Evolutionary conservation across 441 rosid species (phyloP), one percentile per base, ranked within the genome.

Genomic region (Jatropha podagrica): DNA sequence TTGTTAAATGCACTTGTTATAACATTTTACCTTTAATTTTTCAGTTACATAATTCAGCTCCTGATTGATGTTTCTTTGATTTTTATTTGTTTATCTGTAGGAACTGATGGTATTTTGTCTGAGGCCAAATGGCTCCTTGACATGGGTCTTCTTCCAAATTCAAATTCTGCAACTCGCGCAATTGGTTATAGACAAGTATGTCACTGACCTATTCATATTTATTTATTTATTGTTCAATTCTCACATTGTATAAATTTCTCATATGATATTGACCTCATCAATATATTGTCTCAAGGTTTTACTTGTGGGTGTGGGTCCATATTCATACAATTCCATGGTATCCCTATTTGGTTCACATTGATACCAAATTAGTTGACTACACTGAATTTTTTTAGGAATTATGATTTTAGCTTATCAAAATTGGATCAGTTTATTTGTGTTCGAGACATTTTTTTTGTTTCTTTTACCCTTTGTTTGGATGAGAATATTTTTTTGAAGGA

Each of bases 81-180:
- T 73, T 72, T 64, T 55, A 68, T 79, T 67, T 2, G 51, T 67
- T 73, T 78, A 60, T 60, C 18, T 52, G 72, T 70, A 90, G 97
- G 91, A 75, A 52, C 76, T 8, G 82, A 84, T 73, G 94, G 98
- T 46, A 78, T 95, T 78, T 86, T 95, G 83, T 74, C 90, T 0
- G 97, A 95, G 86, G 98, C 98, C 59, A 87, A 75, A 78, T 86
- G 92, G 93, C 97, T 92, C 81, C 93, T 95, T 65, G 91, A 92
- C 72, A 59, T 51, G 51, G 96, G 97, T 78, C 91, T 92, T 74
- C 92, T 84, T 76, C 99, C 99, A 71, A 89, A 89, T 85, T 79
- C 97, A 66, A 88, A 85, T 71, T 83, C 97, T 78, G 91, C 97
- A 77, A 95, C 97, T 78, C 88, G 97, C 75, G 97, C 98, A 74